These are phyloP conservation scores for Cladosporium sp. DNA, from an alignment of 2,329 filamentous ascomycete genomes.

Conservation along the genomic window DNA sequence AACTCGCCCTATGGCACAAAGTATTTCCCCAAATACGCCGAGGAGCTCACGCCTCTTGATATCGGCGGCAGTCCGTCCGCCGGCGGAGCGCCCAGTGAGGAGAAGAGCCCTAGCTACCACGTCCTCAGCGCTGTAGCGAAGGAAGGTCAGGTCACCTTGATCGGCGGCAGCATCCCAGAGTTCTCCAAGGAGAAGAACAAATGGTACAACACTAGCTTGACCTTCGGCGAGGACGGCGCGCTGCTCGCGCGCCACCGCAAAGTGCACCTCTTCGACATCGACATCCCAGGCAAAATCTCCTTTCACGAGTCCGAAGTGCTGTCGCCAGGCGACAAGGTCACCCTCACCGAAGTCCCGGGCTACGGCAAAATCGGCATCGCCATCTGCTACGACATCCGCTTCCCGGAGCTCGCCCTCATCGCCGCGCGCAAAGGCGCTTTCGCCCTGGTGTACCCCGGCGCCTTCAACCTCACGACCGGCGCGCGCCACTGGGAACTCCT, in stretches of 20 bases:
- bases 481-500: constrained; percentile 87
- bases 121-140: constrained; percentile 77
- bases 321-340: constrained; percentile 79
- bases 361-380: constrained; percentile 85
- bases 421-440: constrained; percentile 86
- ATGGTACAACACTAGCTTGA: constrained; percentile 88
- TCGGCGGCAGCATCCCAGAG: constrained; percentile 93
- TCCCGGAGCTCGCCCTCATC: constrained; percentile 88
- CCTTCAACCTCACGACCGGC: constrained; percentile 93
- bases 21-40: constrained; percentile 89
- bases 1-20: constrained; percentile 94
- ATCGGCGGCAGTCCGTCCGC: constrained; percentile 51
- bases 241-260: constrained; percentile 89
- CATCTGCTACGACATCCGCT: constrained; percentile 97
- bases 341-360: constrained; percentile 80
- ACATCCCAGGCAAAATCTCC: constrained; percentile 90
- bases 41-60: constrained; percentile 67
- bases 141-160: constrained; percentile 75
- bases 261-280: constrained; percentile 95
- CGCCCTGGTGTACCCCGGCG: constrained; percentile 87
- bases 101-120: constrained; percentile 79
- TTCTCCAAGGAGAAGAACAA: constrained; percentile 63
- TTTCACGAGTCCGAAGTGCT: constrained; percentile 92
- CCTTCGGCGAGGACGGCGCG: constrained; percentile 75
- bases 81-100: constrained; percentile 52